Evolutionary conservation across 352 stramenopile genomes (phyloP).

Genomic region (Globisporangium cederbergense): DNA sequence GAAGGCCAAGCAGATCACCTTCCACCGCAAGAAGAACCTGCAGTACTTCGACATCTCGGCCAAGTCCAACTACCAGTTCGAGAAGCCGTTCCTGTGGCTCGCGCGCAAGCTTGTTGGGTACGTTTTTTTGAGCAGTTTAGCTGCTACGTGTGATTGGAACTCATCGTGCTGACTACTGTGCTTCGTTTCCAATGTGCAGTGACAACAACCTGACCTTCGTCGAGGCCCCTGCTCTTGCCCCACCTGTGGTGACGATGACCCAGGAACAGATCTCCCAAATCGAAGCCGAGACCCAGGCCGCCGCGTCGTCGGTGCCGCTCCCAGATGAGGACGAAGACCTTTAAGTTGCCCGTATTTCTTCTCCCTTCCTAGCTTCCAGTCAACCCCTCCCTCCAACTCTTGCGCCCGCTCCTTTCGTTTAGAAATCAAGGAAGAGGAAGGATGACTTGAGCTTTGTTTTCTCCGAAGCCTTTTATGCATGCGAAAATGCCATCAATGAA

Average conservation of each 20-base stretch:
- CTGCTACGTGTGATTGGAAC: neutral
- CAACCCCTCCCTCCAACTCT: neutral
- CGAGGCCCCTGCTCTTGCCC: constrained; percentile 94
- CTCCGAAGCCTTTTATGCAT: constrained; percentile 8
- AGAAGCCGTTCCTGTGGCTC: constrained; percentile 99
- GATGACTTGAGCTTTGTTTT: constrained; percentile 14
- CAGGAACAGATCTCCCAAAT: constrained; percentile 91
- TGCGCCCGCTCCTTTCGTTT: constrained; percentile 17
- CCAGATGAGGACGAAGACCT: constrained; percentile 98
- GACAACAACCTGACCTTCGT: constrained; percentile 99
- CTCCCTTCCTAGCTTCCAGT: neutral
- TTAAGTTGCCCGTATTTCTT: constrained; percentile 66
- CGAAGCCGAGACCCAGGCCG: constrained; percentile 90
- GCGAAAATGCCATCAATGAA: constrained; percentile 16
- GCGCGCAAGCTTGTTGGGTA: constrained; percentile 97
- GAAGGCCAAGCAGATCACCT: constrained; percentile 99
- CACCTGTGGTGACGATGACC: constrained; percentile 96
- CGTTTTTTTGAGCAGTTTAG: constrained; percentile 19
- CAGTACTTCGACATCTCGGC: constrained; percentile 99
- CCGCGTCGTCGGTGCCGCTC: constrained; percentile 89
- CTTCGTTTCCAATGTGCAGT: constrained; percentile 29
- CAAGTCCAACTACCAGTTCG: constrained; percentile 99
- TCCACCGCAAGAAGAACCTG: constrained; percentile 99
- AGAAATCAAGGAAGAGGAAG: constrained; percentile 26
- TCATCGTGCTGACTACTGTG: constrained; percentile 8